Conservation (phyloP, 306 rosid species). For the Canavalia gladiata region DNA sequence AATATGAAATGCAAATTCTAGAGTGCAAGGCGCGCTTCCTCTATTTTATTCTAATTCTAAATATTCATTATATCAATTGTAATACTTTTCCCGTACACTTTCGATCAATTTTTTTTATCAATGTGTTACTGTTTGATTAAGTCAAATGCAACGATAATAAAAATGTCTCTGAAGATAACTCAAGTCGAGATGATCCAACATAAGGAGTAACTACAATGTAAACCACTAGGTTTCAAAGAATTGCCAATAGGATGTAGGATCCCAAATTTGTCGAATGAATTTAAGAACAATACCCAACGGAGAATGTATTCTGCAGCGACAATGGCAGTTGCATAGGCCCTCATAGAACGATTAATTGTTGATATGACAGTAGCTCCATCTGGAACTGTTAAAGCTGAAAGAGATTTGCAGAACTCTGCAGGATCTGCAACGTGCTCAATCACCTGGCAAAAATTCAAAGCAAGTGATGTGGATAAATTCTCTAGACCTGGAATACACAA, state of each 20-base stretch:
- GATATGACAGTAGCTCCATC: constrained; percentile 89
- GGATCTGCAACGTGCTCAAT: constrained; percentile 97
- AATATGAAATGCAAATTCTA: not conserved
- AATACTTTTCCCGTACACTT: not conserved
- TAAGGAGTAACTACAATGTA: not conserved
- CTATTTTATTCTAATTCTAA: too few species aligned
- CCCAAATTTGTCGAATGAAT: constrained; percentile 2
- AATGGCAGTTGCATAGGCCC: constrained; percentile 88
- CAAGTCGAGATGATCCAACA: not conserved
- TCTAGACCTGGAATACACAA: not conserved
- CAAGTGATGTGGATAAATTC: constrained; percentile 12
- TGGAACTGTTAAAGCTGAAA: constrained; percentile 72
- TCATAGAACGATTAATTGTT: constrained; percentile 86
- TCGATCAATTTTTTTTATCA: not conserved
- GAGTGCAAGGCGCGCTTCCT: too few species aligned
- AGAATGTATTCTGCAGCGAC: constrained; percentile 92
- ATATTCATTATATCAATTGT: not conserved
- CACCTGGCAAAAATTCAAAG: constrained; percentile 59
- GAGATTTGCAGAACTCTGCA: constrained; percentile 89
- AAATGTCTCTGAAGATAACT: too few species aligned
- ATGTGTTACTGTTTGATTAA: not conserved
- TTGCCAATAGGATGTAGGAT: constrained; percentile 4
- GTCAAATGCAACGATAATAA: constrained; percentile 7
- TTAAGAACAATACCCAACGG: constrained; percentile 70
- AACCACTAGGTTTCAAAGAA: not conserved